phyloP scores from a whole-genome alignment of 1,284 basidiomycete species.

The Ustilago trichophora region DNA sequence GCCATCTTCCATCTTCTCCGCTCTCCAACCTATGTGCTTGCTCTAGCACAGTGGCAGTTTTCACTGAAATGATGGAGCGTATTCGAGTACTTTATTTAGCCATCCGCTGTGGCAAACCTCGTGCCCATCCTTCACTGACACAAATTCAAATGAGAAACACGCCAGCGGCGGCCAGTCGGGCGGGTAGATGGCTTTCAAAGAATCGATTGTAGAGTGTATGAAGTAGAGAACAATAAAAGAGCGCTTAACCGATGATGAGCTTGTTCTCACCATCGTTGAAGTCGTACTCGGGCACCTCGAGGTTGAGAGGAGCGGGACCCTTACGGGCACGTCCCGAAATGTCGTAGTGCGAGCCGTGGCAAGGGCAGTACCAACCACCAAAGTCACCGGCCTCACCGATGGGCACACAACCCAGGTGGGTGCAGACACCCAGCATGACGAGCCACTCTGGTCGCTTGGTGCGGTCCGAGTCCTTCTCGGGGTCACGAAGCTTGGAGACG shows the following conservation, averaged over 20 bases:
- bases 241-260: conserved; percentile 82
- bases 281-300: conserved; percentile 75
- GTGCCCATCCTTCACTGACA: too few relatives aligned
- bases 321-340: conserved; percentile 95
- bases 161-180: too few relatives aligned
- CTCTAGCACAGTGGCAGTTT: too few relatives aligned
- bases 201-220: conserved; percentile 2
- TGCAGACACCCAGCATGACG: conserved; percentile 78
- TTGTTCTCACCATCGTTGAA: conserved; percentile 69
- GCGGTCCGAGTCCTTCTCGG: conserved; percentile 86
- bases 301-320: conserved; percentile 83
- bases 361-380: conserved; percentile 76
- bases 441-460: conserved; percentile 95
- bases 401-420: conserved; percentile 98
- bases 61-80: too few relatives aligned
- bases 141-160: too few relatives aligned
- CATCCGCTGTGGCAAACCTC: too few relatives aligned
- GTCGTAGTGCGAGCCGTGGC: conserved; percentile 97
- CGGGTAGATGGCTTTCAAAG: too few relatives aligned
- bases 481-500: conserved; percentile 89
- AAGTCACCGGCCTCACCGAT: conserved; percentile 95
- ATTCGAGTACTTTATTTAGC: too few relatives aligned
- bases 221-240: background rate
- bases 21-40: too few relatives aligned
- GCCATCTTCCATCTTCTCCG: too few relatives aligned